Conservation (phyloP, 2,329 filamentous ascomycete species). For the Nemania sp. region DNA sequence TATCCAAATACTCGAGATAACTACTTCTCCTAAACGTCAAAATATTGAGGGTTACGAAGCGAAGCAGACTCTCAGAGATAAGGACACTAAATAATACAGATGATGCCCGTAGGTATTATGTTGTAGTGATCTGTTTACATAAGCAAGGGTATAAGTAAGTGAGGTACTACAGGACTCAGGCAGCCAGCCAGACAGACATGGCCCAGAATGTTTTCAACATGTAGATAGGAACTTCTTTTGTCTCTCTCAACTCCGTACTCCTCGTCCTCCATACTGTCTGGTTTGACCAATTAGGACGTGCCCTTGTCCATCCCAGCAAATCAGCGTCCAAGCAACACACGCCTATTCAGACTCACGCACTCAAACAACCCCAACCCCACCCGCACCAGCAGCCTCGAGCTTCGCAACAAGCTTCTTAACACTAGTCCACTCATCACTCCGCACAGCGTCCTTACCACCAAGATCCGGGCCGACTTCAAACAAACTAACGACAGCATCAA, state of each 20-base stretch:
- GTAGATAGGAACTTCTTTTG: too few relatives aligned
- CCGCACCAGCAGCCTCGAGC: conserved; percentile 65
- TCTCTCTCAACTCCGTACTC: conserved; percentile 21
- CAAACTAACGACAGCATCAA: conserved; percentile 86
- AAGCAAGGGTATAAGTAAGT: too few relatives aligned
- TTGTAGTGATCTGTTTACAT: too few relatives aligned
- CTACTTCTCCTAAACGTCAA: too few relatives aligned
- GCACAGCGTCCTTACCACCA: conserved; percentile 80
- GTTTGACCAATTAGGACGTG: too few relatives aligned
- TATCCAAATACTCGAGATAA: too few relatives aligned
- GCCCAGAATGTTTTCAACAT: conserved; percentile 4
- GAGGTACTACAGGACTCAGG: conserved; percentile 24
- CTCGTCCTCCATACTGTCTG: too few relatives aligned
- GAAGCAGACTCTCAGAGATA: too few relatives aligned
- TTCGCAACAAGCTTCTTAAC: conserved; percentile 87
- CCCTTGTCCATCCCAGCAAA: conserved; percentile 19
- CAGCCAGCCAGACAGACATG: too few relatives aligned
- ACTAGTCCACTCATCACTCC: conserved; percentile 87
- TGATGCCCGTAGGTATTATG: too few relatives aligned
- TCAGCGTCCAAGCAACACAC: conserved; percentile 37
- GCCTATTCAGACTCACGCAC: conserved; percentile 28
- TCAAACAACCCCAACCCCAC: conserved; percentile 46
- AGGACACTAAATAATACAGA: too few relatives aligned
- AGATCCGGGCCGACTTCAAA: conserved; percentile 87
- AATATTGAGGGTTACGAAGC: too few relatives aligned